These are phyloP conservation scores for Pseudopyricularia cyperi DNA, from an alignment of 2,329 filamentous ascomycete genomes.

Conservation along the genomic window DNA sequence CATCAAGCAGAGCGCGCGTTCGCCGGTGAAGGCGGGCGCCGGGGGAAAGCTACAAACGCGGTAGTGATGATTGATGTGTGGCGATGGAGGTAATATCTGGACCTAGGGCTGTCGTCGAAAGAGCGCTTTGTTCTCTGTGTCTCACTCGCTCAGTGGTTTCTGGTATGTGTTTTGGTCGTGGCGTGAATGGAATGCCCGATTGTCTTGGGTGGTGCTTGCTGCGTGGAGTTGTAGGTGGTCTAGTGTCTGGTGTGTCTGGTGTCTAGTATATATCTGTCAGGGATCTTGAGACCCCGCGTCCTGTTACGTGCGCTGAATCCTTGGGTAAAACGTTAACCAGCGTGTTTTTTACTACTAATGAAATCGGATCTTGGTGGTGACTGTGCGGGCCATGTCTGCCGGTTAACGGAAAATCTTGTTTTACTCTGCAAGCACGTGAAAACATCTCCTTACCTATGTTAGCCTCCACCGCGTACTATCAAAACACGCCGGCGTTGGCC, in stretches of 20 bases:
- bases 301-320: background rate
- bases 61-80: background rate
- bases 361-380: too few relatives aligned
- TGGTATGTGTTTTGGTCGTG: background rate
- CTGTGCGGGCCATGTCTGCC: too few relatives aligned
- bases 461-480: too few relatives aligned
- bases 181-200: too few relatives aligned
- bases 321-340: background rate
- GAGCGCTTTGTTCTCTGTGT: background rate
- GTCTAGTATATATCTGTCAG: background rate
- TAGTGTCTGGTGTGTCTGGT: background rate
- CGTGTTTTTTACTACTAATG: too few relatives aligned
- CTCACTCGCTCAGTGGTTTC: background rate
- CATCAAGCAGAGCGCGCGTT: background rate
- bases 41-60: background rate
- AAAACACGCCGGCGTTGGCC: too few relatives aligned
- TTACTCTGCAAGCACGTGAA: too few relatives aligned
- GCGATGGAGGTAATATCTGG: too few relatives aligned
- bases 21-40: background rate
- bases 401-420: too few relatives aligned
- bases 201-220: too few relatives aligned
- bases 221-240: background rate
- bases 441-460: too few relatives aligned
- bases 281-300: background rate
- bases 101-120: background rate